phyloP scores from a whole-genome alignment of 768 basidiomycete species.

The Gloeopeniophorella convolvens region DNA sequence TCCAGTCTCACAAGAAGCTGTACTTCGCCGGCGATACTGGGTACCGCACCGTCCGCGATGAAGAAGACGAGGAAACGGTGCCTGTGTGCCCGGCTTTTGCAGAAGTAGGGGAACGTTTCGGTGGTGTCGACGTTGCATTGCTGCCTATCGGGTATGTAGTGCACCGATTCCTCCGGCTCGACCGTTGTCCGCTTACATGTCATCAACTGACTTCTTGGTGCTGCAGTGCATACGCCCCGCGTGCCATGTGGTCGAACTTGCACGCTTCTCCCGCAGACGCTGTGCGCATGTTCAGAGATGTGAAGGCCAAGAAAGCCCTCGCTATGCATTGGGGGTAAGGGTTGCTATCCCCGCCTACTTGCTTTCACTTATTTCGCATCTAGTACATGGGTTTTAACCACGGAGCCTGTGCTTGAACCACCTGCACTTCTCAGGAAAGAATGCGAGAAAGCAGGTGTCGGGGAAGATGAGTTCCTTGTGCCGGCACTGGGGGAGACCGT shows the following conservation, averaged over 20 bases:
- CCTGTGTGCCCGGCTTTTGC: slow-evolving; percentile 67
- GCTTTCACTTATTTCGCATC: not conserved
- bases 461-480: slow-evolving; percentile 47
- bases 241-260: slow-evolving; percentile 49
- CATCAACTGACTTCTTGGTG: slow-evolving; percentile 19
- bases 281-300: slow-evolving; percentile 59
- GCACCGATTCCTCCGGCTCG: not conserved
- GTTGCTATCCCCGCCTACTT: not conserved
- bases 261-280: slow-evolving; percentile 66
- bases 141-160: slow-evolving; percentile 58
- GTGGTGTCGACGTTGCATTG: slow-evolving; percentile 60
- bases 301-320: slow-evolving; percentile 50
- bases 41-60: slow-evolving; percentile 41
- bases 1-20: slow-evolving; percentile 40
- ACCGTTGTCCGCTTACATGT: too few relatives aligned
- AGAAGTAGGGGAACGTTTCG: slow-evolving; percentile 58
- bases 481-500: slow-evolving; percentile 59
- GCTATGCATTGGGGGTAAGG: slow-evolving; percentile 69
- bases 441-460: slow-evolving; percentile 44
- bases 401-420: slow-evolving; percentile 55
- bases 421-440: slow-evolving; percentile 48
- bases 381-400: slow-evolving; percentile 49
- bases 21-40: slow-evolving; percentile 72
- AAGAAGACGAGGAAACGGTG: slow-evolving; percentile 42
- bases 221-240: slow-evolving; percentile 53